Evolutionary conservation across 2,329 filamentous ascomycete genomes (phyloP), one percentile per base, ranked within the genome.

Genomic region (Diaporthe capsici): DNA sequence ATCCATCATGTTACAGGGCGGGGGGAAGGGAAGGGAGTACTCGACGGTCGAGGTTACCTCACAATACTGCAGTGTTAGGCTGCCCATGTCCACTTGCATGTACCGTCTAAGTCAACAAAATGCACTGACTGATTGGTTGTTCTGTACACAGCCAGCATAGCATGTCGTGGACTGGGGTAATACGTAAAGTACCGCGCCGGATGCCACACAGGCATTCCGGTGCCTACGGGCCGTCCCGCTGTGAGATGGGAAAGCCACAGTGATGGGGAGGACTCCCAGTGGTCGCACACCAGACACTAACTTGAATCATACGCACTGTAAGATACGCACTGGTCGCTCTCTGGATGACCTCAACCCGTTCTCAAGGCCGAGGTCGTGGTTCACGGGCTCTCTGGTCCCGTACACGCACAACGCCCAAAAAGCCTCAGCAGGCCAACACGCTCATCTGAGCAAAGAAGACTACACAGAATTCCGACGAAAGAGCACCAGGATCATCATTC

Each of bases 201-300:
- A 44, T 63, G 34, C 44, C 31, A 31, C 42, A 28, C 60, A 7
- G 8, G 25, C 47, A 13, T 25, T 31, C 42, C 17, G 31, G 15
- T 22, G 57, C 13, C 57, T n/a, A 68, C 65, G 65, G 65, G 65
- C 65, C 65, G 65, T 49, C 65, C 65, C 65, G 65, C 34, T 39
- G 31, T 68, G 47, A 42, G 65, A 37, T 68, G 12, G 47, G 47
- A 20, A 53, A 68, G 47, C 47, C 44, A 25, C 63, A 51, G 22
- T 37, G 58, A 39, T 7, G 37, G 13, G 44, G n/a, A 44, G n/a
- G 57, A 28, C n/a, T 25, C n/a, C 7, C 51, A 53, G 22, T 39
- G 37, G 37, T 39, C 37, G 4, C 25, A 57, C 5, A 2, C n/a
- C 1, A 37, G 31, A 15, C 25, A 34, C 20, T 37, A 31, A 31